A percentile compares a stretch with the other conserved stretches of the same genome.
phyloP scores from a whole-genome alignment of 2,329 filamentous ascomycete species.

The Dendryphion nanum region DNA sequence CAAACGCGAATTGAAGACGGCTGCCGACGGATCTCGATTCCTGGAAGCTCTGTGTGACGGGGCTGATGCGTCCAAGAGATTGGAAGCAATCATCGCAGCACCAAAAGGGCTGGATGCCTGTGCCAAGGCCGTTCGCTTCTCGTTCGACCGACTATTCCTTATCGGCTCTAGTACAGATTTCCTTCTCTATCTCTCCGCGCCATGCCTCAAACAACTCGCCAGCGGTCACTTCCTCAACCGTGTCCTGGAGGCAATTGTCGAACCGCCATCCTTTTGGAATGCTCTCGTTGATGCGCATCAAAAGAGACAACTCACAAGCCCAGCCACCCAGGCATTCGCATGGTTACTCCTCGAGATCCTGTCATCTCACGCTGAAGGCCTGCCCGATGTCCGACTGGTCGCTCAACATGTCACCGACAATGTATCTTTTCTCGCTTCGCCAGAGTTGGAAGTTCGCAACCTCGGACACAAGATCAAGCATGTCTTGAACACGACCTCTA shows the following conservation, averaged over 20 bases:
- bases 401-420: conserved; percentile 20
- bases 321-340: conserved; percentile 32
- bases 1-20: conserved; percentile 37
- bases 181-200: conserved; percentile 41
- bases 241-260: conserved; percentile 47
- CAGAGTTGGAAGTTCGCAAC: conserved; percentile 53
- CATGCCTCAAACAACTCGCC: conserved; percentile 49
- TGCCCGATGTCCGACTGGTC: conserved; percentile 24
- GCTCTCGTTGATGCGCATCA: conserved; percentile 39
- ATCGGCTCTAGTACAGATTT: conserved; percentile 38
- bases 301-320: conserved; percentile 17
- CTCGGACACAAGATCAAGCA: conserved; percentile 55
- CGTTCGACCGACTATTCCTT: conserved; percentile 45
- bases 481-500: conserved; percentile 50
- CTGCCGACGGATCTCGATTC: conserved; percentile 45
- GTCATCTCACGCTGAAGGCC: conserved; percentile 32
- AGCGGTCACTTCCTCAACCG: conserved; percentile 51
- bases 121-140: conserved; percentile 44
- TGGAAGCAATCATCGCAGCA: conserved; percentile 33
- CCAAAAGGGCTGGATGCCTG: conserved; percentile 32
- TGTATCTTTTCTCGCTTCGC: conserved; percentile 20
- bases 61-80: conserved; percentile 40
- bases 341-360: conserved; percentile 49
- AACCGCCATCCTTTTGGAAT: conserved; percentile 58
- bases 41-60: conserved; percentile 50